phyloP scores from a whole-genome alignment of 2,329 filamentous ascomycete genomes.

The Endoconidiophora laricicola region DNA sequence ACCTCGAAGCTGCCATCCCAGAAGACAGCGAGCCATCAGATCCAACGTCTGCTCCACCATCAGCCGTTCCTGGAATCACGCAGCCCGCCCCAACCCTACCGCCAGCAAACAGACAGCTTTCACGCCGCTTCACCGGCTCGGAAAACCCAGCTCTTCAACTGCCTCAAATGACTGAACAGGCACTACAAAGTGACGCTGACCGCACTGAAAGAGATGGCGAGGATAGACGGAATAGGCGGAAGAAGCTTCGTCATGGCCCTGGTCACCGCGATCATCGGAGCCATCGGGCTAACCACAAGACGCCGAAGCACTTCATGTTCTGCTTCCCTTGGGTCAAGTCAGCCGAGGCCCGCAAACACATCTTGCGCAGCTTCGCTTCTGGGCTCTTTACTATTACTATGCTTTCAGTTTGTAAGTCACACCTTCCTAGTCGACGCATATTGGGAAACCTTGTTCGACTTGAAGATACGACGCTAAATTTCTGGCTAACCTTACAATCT shows the following conservation, averaged over 20 bases:
- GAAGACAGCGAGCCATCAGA: neutral
- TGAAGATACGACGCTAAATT: neutral
- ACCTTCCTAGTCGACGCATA: neutral
- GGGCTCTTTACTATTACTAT: conserved; percentile 43
- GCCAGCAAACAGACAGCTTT: neutral
- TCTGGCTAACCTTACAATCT: conserved; percentile 1
- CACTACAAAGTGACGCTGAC: neutral
- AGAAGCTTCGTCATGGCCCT: neutral
- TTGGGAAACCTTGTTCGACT: neutral
- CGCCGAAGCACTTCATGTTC: conserved; percentile 25
- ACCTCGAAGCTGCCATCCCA: conserved; percentile 2
- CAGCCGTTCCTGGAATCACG: neutral
- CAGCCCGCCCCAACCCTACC: conserved; percentile 2
- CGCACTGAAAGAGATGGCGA: neutral
- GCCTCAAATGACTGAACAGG: conserved; percentile 18
- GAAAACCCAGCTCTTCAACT: conserved; percentile 34
- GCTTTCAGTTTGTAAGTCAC: conserved; percentile 47
- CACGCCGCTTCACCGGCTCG: conserved; percentile 21
- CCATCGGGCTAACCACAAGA: neutral
- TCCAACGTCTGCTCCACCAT: neutral
- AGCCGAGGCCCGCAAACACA: conserved; percentile 33
- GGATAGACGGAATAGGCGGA: neutral
- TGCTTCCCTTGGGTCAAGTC: conserved; percentile 41
- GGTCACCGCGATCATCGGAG: neutral
- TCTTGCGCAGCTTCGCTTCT: conserved; percentile 47